Evolutionary conservation across 179 eudicot genomes (phyloP).

Genomic region (Beta lomatogona): DNA sequence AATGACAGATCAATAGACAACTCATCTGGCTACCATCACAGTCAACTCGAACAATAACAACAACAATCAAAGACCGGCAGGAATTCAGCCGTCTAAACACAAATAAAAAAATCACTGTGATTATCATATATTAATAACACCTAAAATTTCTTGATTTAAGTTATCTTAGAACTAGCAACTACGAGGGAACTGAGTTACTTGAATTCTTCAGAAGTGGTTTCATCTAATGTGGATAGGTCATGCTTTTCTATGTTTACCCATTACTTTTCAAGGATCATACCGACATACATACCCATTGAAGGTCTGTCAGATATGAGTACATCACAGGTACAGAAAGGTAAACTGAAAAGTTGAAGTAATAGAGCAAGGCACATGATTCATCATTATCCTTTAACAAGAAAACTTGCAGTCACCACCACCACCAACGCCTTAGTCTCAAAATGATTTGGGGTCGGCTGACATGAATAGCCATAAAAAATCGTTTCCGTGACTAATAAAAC

Average conservation of each 20-base stretch:
- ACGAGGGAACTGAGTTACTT: not conserved
- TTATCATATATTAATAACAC: not conserved
- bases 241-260: not conserved
- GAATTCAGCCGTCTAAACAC: not conserved
- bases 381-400: not conserved
- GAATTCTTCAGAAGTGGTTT: not conserved
- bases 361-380: not conserved
- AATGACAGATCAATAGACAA: not conserved
- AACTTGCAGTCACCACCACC: not conserved
- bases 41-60: not conserved
- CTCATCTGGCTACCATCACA: not conserved
- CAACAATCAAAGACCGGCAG: not conserved
- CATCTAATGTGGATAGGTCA: not conserved
- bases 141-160: not conserved
- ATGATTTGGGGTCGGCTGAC: no score
- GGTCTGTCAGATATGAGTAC: not conserved
- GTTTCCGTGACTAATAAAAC: no score
- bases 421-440: no score
- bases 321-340: not conserved
- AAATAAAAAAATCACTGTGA: not conserved
- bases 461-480: no score
- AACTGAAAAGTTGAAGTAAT: not conserved
- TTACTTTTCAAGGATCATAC: not conserved
- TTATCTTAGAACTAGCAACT: not conserved
- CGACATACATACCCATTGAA: not conserved